These are phyloP conservation scores for Arthrobotrys iridis DNA, from an alignment of 2,329 filamentous ascomycete genomes.

Conservation along the genomic window DNA sequence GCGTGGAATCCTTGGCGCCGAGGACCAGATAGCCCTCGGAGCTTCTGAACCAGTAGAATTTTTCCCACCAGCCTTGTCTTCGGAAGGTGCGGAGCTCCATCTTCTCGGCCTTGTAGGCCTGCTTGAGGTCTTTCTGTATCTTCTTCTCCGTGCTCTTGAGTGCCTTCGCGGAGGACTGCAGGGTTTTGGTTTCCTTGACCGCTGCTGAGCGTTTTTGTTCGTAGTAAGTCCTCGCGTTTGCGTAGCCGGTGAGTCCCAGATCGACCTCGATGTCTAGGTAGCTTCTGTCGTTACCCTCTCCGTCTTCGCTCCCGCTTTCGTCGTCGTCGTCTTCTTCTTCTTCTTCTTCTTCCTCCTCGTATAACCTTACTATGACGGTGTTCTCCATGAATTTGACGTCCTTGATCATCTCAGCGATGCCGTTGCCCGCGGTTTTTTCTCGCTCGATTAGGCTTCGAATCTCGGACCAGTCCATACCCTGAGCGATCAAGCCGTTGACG, in stretches of 20 bases:
- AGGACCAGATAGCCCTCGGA: conserved; percentile 94
- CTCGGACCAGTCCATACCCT: conserved; percentile 98
- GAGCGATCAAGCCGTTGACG: conserved; percentile 87
- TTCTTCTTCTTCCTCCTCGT: conserved; percentile 73
- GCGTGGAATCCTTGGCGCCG: conserved; percentile 85
- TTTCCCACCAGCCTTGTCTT: conserved; percentile 93
- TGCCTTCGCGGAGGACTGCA: conserved; percentile 81
- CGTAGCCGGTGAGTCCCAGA: conserved; percentile 81
- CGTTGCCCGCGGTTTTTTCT: conserved; percentile 81
- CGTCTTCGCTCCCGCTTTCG: conserved; percentile 62
- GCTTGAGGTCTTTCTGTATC: conserved; percentile 84
- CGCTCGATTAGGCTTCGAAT: conserved; percentile 87
- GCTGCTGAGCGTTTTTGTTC: conserved; percentile 85
- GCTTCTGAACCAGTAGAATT: conserved; percentile 94
- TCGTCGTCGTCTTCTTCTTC: conserved; percentile 67
- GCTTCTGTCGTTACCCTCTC: conserved; percentile 60
- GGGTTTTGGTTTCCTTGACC: conserved; percentile 86
- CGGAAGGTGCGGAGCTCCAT: conserved; percentile 83
- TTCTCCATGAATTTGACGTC: conserved; percentile 92
- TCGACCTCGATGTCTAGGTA: conserved; percentile 82
- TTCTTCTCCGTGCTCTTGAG: conserved; percentile 91
- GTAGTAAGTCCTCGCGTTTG: conserved; percentile 91
- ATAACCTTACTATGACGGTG: conserved; percentile 80
- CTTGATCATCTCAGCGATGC: conserved; percentile 86
- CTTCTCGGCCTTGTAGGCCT: conserved; percentile 90